Percentiles rank a stretch among this genome's conserved stretches.
Conservation (phyloP, 2,329 filamentous ascomycete species). For the Lachnellula subtilissima region DNA sequence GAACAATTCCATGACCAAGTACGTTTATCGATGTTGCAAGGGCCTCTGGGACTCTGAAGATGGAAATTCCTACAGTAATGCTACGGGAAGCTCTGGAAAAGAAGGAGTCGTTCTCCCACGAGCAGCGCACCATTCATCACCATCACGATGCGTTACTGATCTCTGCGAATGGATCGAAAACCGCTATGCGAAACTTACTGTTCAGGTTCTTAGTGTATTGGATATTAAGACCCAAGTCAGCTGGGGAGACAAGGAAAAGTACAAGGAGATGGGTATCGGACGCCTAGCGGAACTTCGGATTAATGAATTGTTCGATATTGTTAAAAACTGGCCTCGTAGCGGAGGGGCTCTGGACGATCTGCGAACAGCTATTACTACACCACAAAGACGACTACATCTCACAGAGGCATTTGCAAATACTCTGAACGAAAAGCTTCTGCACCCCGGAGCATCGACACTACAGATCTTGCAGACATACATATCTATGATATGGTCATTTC, state of each 20-base stretch:
- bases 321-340: constrained; percentile 68
- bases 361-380: constrained; percentile 62
- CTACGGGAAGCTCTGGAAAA: not conserved
- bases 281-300: constrained; percentile 66
- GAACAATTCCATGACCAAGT: constrained; percentile 59
- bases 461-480: constrained; percentile 75
- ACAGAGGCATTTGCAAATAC: constrained; percentile 64
- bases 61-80: not conserved
- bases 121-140: constrained; percentile 32
- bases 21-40: constrained; percentile 57
- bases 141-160: constrained; percentile 52
- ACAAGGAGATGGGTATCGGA: constrained; percentile 65
- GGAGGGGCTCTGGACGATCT: constrained; percentile 70
- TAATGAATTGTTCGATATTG: constrained; percentile 72
- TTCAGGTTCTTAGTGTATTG: constrained; percentile 50
- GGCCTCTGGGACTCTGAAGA: constrained; percentile 49
- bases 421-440: constrained; percentile 62
- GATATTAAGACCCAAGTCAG: constrained; percentile 36
- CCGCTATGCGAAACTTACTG: constrained; percentile 58
- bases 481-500: constrained; percentile 72
- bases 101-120: constrained; percentile 28
- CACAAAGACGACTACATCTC: constrained; percentile 63
- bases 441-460: constrained; percentile 70
- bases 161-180: constrained; percentile 66
- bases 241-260: constrained; percentile 57